Evolutionary conservation across 331 rosid species (phyloP).

Genomic region (Pyracantha coccinea): DNA sequence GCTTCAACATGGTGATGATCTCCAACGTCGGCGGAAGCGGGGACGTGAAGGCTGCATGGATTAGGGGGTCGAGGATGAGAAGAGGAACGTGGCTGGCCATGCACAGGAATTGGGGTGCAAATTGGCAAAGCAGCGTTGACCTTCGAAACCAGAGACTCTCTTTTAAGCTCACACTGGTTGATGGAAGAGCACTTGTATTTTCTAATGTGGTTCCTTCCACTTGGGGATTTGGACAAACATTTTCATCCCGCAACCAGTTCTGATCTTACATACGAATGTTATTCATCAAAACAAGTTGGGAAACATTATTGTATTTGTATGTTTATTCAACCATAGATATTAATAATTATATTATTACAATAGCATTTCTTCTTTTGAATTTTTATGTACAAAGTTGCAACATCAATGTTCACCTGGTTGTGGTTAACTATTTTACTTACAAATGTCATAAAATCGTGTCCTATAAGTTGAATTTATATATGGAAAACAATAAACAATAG

Average conservation of each 20-base stretch:
- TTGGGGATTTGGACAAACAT: conserved; percentile 80
- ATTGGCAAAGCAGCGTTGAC: conserved; percentile 66
- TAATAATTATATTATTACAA: no score
- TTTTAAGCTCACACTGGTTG: conserved; percentile 49
- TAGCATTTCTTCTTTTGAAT: no score
- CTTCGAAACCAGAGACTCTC: conserved; percentile 55
- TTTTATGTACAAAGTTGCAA: no score
- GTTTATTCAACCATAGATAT: no score
- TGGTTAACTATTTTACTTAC: no score
- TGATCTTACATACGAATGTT: neutral
- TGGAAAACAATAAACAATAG: no score
- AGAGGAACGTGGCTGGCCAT: conserved; percentile 38
- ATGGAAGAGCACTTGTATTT: conserved; percentile 41
- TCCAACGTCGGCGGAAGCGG: conserved; percentile 81
- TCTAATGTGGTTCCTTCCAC: conserved; percentile 56
- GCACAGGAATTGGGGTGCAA: conserved; percentile 89
- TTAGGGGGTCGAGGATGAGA: conserved; percentile 38
- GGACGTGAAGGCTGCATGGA: conserved; percentile 54
- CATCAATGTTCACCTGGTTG: no score
- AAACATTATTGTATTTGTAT: no score
- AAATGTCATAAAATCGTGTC: no score
- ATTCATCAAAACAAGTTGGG: no score
- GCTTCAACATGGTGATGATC: conserved; percentile 79
- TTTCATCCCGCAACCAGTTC: conserved; percentile 55
- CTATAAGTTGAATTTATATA: no score